A percentile compares a stretch with the other conserved stretches of the same genome.
phyloP scores from a whole-genome alignment of 75 land plant genomes.

The Adiantum capillusveneris region DNA sequence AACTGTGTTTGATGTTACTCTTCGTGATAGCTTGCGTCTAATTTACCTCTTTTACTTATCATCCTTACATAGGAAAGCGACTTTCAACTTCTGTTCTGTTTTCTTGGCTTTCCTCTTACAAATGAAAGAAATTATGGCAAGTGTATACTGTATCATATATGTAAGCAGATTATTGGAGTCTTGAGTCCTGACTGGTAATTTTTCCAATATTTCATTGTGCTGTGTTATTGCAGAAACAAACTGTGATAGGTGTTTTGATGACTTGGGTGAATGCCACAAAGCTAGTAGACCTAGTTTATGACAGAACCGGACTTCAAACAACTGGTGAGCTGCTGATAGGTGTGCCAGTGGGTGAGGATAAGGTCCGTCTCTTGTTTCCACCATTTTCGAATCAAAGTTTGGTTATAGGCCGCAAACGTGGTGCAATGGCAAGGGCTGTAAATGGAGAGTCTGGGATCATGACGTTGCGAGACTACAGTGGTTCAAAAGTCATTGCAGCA shows the following conservation, averaged over 20 bases:
- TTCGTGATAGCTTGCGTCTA: no score
- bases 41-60: no score
- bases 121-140: no score
- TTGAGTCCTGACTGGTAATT: no score
- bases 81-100: no score
- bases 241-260: conserved; percentile 19
- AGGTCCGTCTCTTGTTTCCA: conserved; percentile 24
- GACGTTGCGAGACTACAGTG: conserved; percentile 21
- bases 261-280: conserved; percentile 30
- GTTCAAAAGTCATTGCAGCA: conserved; percentile 21
- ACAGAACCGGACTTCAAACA: conserved; percentile 30
- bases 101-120: no score
- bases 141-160: no score
- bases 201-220: no score
- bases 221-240: conserved; percentile 5
- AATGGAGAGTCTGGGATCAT: conserved; percentile 11
- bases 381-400: conserved; percentile 8
- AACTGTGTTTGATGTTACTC: no score
- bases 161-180: no score
- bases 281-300: conserved; percentile 13
- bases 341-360: conserved; percentile 7
- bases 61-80: no score
- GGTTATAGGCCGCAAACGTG: conserved; percentile 5
- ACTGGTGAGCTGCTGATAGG: conserved; percentile 31
- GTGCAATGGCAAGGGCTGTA: conserved; percentile 25